phyloP scores from a whole-genome alignment of 768 basidiomycete genomes.

The Kwoniella mangroviensis region DNA sequence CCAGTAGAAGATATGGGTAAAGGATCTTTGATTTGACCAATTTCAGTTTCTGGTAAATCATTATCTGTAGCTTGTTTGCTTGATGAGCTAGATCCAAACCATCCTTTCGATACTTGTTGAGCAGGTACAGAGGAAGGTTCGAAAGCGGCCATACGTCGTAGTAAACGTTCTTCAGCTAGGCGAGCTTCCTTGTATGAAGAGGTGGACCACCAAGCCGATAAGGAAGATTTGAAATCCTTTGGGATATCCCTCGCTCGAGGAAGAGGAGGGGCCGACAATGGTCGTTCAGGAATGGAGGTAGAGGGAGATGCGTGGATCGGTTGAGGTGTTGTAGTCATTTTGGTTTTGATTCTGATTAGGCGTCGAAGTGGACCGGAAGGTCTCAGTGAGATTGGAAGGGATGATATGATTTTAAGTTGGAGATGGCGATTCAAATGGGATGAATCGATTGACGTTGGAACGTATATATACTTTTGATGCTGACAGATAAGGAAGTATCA shows the following conservation, averaged over 20 bases:
- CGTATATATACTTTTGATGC: not conserved
- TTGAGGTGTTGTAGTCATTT: constrained; percentile 25
- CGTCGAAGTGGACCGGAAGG: not conserved
- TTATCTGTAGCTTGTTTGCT: not conserved
- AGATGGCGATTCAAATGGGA: not conserved
- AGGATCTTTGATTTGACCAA: constrained; percentile 30
- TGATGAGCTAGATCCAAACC: constrained; percentile 31
- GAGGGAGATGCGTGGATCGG: constrained; percentile 1
- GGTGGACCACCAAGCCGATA: constrained; percentile 53
- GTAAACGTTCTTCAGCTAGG: constrained; percentile 46
- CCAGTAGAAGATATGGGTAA: constrained; percentile 30
- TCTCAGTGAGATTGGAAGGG: not conserved
- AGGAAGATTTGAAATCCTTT: constrained; percentile 44
- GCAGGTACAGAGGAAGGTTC: constrained; percentile 26
- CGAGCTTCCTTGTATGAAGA: constrained; percentile 49
- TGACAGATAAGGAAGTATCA: not conserved
- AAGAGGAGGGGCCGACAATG: constrained; percentile 33
- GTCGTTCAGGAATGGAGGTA: constrained; percentile 14
- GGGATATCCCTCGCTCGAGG: constrained; percentile 45
- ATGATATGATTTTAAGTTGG: not conserved
- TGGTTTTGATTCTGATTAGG: constrained; percentile 6
- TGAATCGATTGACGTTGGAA: not conserved
- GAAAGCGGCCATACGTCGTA: constrained; percentile 41
- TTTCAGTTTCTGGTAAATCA: constrained; percentile 16
- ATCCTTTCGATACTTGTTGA: constrained; percentile 28